Percentiles rank a stretch among this genome's conserved stretches.
These are phyloP conservation scores for Coccomyxa subellipsoidea DNA, from an alignment of 163 green algal genomes.

Conservation along the genomic window DNA sequence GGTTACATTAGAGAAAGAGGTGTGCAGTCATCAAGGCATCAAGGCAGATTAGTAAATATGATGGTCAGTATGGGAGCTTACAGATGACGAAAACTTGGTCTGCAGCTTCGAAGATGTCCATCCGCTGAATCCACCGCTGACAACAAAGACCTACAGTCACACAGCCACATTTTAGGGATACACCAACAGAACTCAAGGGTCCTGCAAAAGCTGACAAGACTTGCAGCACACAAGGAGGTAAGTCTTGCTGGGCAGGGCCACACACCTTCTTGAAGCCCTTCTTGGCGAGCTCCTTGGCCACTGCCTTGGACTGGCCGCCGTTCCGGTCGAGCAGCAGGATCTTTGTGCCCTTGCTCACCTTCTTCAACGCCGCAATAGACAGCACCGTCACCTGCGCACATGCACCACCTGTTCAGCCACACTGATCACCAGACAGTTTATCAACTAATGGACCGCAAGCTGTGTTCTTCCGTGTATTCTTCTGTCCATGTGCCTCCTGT, in stretches of 20 bases:
- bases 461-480: too few species aligned
- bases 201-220: background rate
- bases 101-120: conserved; percentile 77
- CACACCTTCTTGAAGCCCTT: conserved; percentile 71
- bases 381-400: conserved; percentile 37
- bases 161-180: background rate
- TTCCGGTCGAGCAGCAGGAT: conserved; percentile 80
- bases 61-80: conserved; percentile 5
- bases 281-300: conserved; percentile 68
- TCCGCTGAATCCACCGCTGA: conserved; percentile 64
- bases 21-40: background rate
- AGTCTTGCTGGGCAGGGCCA: conserved; percentile 28
- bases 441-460: too few species aligned
- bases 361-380: conserved; percentile 72
- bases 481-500: too few species aligned
- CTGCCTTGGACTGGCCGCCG: conserved; percentile 53
- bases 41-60: background rate
- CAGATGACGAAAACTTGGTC: conserved; percentile 55
- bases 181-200: background rate
- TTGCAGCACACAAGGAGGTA: too few species aligned
- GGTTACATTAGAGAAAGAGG: background rate
- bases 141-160: conserved; percentile 25
- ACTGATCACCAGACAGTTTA: too few species aligned
- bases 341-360: conserved; percentile 58
- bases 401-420: background rate